These are phyloP conservation scores for Simmondsia chinensis DNA, from an alignment of 148 eudicot species.

Conservation along the genomic window DNA sequence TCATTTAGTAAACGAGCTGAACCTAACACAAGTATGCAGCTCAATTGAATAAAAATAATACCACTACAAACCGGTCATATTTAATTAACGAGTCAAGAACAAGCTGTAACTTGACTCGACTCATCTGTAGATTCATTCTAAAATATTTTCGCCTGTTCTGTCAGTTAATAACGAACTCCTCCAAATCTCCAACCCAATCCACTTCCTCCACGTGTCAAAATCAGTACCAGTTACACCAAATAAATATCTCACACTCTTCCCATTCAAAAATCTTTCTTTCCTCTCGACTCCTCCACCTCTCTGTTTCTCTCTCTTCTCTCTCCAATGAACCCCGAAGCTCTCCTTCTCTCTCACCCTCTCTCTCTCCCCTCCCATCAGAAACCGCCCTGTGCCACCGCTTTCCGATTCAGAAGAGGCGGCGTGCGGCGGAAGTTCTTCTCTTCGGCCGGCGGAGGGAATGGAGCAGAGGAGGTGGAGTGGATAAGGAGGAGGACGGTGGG, in stretches of 20 bases:
- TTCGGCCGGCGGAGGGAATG: constrained; percentile 6
- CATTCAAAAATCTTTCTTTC: not conserved
- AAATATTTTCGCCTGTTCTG: too few relatives aligned
- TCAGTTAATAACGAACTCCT: too few relatives aligned
- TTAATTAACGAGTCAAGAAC: too few relatives aligned
- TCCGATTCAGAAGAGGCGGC: not conserved
- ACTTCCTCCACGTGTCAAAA: constrained; percentile 46
- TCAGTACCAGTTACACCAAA: constrained; percentile 20
- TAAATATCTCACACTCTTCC: constrained; percentile 14
- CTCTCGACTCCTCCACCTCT: too few relatives aligned
- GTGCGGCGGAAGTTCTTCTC: not conserved
- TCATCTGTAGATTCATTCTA: too few relatives aligned
- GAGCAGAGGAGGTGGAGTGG: constrained; percentile 11
- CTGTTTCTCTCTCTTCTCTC: too few relatives aligned
- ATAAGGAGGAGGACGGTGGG: constrained; percentile 13
- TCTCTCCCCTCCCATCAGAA: constrained; percentile 13
- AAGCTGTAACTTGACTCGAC: too few relatives aligned
- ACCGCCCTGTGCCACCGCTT: not conserved
- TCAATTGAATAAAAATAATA: too few relatives aligned
- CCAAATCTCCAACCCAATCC: too few relatives aligned
- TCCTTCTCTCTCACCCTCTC: constrained; percentile 29
- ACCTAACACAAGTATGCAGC: too few relatives aligned
- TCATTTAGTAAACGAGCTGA: too few relatives aligned
- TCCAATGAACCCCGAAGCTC: constrained; percentile 47
- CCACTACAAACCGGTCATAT: too few relatives aligned